These are phyloP conservation scores for Paracoccidioides lutzii DNA, from an alignment of 2,329 filamentous ascomycete species.

Conservation along the genomic window DNA sequence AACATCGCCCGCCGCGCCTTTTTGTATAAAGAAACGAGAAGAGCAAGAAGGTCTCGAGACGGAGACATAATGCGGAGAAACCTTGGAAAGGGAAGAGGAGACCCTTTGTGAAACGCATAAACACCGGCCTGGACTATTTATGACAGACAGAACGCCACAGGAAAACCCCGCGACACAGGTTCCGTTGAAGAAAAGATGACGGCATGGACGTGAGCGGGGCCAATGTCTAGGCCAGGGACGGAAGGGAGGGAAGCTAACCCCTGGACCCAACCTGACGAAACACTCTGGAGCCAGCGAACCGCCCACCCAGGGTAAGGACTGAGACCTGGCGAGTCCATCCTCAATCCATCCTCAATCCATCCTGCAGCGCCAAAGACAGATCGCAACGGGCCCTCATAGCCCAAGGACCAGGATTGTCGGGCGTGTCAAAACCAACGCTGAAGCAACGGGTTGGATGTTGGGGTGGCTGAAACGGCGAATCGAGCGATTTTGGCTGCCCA, in stretches of 20 bases:
- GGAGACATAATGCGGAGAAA: not conserved
- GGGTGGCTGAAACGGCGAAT: not conserved
- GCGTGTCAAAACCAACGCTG: not conserved
- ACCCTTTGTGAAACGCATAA: not conserved
- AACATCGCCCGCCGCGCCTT: not conserved
- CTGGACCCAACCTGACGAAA: not conserved
- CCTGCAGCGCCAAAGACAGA: not conserved
- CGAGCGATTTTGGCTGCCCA: conserved; percentile 2
- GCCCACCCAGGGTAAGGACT: not conserved
- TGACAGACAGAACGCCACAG: not conserved
- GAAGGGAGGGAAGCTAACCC: not conserved
- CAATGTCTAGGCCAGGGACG: not conserved
- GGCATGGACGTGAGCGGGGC: not conserved
- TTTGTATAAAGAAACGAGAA: not conserved
- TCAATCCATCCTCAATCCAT: not conserved
- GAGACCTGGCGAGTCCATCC: not conserved
- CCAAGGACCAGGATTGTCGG: not conserved
- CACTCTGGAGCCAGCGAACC: not conserved
- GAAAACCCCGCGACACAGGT: not conserved
- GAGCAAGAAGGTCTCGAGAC: not conserved
- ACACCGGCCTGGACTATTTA: not conserved
- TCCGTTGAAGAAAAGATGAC: not conserved
- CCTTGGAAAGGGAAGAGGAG: not conserved
- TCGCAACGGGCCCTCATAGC: not conserved
- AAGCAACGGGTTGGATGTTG: not conserved